A percentile compares a stretch with the other conserved stretches of the same genome.
Conservation (phyloP, 495 filamentous ascomycete genomes). For the Penicillium dipodomyicola region DNA sequence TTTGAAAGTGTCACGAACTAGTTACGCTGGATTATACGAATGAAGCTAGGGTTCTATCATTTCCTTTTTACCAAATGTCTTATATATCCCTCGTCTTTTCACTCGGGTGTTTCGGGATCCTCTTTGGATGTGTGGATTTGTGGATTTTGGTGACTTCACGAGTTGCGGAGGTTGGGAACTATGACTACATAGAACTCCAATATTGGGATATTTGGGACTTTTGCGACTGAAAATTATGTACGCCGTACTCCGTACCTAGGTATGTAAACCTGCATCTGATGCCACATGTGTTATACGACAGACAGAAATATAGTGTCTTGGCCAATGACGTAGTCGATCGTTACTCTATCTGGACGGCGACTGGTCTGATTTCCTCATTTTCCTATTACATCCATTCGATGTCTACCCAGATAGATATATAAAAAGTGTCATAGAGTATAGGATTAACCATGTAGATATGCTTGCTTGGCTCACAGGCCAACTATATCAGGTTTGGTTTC, state of each 20-base stretch:
- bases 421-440: background rate
- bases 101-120: conserved; percentile 25
- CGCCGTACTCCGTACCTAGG: background rate
- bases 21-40: background rate
- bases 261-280: background rate
- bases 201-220: background rate
- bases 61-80: background rate
- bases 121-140: conserved; percentile 13
- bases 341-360: conserved; percentile 16
- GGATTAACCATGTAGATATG: background rate
- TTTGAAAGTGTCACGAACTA: background rate
- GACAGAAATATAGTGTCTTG: conserved; percentile 5
- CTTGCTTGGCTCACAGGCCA: background rate
- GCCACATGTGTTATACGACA: background rate
- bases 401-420: background rate
- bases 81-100: background rate
- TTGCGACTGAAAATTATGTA: background rate
- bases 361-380: background rate
- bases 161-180: background rate
- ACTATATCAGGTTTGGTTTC: background rate
- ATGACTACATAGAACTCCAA: background rate
- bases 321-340: conserved; percentile 27
- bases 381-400: background rate
- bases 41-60: background rate
- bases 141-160: conserved; percentile 19